Conservation (phyloP, 768 basidiomycete species). For the Lyophyllum semitale region DNA sequence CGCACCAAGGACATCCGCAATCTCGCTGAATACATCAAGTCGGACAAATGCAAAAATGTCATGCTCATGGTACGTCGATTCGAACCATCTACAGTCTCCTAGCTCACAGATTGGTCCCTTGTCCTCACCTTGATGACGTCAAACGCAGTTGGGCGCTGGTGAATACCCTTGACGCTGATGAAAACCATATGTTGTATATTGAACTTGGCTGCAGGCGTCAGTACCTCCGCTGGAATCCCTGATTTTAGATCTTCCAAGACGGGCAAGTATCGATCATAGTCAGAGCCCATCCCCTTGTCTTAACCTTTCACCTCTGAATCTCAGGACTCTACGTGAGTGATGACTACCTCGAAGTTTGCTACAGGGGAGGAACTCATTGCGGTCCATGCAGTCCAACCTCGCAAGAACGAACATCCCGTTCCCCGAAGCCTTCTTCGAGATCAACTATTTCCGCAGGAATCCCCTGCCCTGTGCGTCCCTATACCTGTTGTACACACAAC, state of each 20-base stretch:
- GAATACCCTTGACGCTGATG: conserved; percentile 17
- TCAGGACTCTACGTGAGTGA: conserved; percentile 57
- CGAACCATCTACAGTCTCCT: not conserved
- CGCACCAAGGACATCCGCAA: conserved; percentile 35
- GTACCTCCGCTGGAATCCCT: conserved; percentile 82
- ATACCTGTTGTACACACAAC: not conserved
- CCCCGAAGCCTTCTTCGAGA: conserved; percentile 95
- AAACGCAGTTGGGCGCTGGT: conserved; percentile 68
- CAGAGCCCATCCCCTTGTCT: not conserved
- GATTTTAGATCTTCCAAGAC: conserved; percentile 89
- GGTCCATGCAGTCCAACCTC: conserved; percentile 66
- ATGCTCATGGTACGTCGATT: conserved; percentile 66
- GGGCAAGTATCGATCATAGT: conserved; percentile 43
- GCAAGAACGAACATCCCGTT: conserved; percentile 80
- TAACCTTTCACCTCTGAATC: not conserved
- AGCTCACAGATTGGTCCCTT: no score
- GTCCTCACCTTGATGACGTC: not conserved
- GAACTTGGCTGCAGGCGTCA: conserved; percentile 50
- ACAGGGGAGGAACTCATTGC: no score
- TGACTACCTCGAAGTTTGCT: no score
- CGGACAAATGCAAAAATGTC: conserved; percentile 65
- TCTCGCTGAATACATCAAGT: conserved; percentile 70
- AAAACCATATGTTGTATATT: no score
- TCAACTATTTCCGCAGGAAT: conserved; percentile 78
- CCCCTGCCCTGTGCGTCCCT: conserved; percentile 74